Percentiles rank a stretch among this genome's conserved stretches.
phyloP scores from a whole-genome alignment of 208 protist species.

The Wallacemonas sp. region DNA sequence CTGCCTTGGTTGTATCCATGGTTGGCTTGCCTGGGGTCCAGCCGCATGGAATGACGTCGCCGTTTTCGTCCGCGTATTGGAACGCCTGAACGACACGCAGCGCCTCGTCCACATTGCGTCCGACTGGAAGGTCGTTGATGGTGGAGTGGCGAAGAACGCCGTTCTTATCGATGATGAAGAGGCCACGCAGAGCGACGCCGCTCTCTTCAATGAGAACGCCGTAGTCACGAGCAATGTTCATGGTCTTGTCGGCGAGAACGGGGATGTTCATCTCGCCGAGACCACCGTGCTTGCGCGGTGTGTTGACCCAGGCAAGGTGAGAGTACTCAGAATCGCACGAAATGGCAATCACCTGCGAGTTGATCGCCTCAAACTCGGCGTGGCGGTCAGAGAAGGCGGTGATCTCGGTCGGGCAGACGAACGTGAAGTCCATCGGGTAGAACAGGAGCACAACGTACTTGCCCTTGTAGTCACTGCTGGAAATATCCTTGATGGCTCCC shows the following conservation, averaged over 20 bases:
- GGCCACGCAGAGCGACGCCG: constrained; percentile 87
- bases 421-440: constrained; percentile 97
- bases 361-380: constrained; percentile 91
- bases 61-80: constrained; percentile 95
- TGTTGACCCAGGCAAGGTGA: constrained; percentile 97
- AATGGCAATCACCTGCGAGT: constrained; percentile 90
- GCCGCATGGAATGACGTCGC: constrained; percentile 95
- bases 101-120: constrained; percentile 95
- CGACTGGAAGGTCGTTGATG: constrained; percentile 96
- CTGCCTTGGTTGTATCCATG: constrained; percentile 91
- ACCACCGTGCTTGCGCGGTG: constrained; percentile 94
- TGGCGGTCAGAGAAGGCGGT: constrained; percentile 93
- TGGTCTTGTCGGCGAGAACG: constrained; percentile 95
- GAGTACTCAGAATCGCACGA: constrained; percentile 94
- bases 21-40: constrained; percentile 93
- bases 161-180: constrained; percentile 96
- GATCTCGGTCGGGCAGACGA: constrained; percentile 98
- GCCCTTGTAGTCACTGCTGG: constrained; percentile 89
- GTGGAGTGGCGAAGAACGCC: constrained; percentile 92
- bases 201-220: constrained; percentile 93
- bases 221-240: constrained; percentile 94
- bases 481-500: constrained; percentile 93
- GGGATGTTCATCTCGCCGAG: constrained; percentile 97
- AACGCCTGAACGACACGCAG: constrained; percentile 96
- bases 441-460: constrained; percentile 96